A percentile compares a stretch with the other conserved stretches of the same genome.
Conservation (phyloP, 805 yeast genomes). For the Suhomyces kilbournensis region DNA sequence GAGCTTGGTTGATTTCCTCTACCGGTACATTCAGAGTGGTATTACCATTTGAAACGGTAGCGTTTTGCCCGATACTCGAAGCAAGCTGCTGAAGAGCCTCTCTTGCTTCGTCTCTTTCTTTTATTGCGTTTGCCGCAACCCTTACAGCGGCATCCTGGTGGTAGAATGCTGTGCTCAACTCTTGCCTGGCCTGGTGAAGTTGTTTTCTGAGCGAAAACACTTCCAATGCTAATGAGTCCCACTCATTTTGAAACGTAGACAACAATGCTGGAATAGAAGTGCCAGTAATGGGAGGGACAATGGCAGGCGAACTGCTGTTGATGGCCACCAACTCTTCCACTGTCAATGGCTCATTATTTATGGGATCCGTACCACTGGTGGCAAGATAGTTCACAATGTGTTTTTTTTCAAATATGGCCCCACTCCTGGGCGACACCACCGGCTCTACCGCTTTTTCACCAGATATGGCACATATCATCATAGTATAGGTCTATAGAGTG, state of each 20-base stretch:
- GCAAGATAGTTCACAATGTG: slow-evolving; percentile 60
- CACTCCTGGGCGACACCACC: slow-evolving; percentile 72
- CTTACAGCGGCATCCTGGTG: slow-evolving; percentile 88
- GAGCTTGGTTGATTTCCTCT: slow-evolving; percentile 24
- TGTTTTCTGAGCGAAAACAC: slow-evolving; percentile 73
- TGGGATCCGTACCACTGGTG: slow-evolving; percentile 72
- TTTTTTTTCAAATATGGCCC: slow-evolving; percentile 63
- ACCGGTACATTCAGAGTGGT: slow-evolving; percentile 13
- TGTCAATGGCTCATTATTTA: slow-evolving; percentile 59
- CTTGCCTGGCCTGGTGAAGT: slow-evolving; percentile 61
- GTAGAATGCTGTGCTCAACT: slow-evolving; percentile 73
- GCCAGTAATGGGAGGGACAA: slow-evolving; percentile 42
- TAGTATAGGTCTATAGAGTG: not conserved
- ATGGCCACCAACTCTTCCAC: slow-evolving; percentile 55
- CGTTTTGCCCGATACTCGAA: slow-evolving; percentile 27
- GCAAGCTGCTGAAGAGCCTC: slow-evolving; percentile 60
- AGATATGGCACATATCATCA: slow-evolving; percentile 44
- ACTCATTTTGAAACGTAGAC: slow-evolving; percentile 77
- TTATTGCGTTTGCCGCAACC: slow-evolving; percentile 73
- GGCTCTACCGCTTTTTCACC: slow-evolving; percentile 71
- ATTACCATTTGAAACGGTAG: not conserved
- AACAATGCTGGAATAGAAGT: slow-evolving; percentile 78
- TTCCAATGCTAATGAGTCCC: slow-evolving; percentile 86
- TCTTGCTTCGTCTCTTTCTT: slow-evolving; percentile 72
- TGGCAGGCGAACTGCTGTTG: slow-evolving; percentile 13